Evolutionary conservation across 225 moss, liverwort and hornwort species (phyloP).

Genomic region (Anthoceros angustus): DNA sequence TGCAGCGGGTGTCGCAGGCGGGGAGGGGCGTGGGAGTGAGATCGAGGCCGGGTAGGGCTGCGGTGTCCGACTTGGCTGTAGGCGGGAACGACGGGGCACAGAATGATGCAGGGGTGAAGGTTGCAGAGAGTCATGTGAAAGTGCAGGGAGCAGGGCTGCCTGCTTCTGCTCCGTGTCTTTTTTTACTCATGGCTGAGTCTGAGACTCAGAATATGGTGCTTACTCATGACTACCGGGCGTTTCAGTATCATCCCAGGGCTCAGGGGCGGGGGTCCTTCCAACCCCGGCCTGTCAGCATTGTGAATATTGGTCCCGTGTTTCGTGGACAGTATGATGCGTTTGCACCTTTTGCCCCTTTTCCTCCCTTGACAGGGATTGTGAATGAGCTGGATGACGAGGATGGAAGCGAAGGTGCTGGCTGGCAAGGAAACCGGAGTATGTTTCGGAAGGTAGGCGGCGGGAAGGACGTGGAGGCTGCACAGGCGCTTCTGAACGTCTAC

Average conservation of each 20-base stretch:
- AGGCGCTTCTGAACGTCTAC: conserved; percentile 47
- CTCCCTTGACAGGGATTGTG: conserved; percentile 26
- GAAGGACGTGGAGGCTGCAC: conserved; percentile 22
- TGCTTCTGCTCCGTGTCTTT: conserved; percentile 44
- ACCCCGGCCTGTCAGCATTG: conserved; percentile 57
- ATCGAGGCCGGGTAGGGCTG: too few species aligned
- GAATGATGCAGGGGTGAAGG: background rate
- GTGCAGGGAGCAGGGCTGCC: conserved; percentile 25
- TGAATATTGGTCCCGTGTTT: conserved; percentile 74
- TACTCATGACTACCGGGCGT: conserved; percentile 88
- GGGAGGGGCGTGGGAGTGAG: too few species aligned
- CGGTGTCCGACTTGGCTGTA: too few species aligned
- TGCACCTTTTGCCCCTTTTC: conserved; percentile 73
- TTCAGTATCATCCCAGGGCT: conserved; percentile 42
- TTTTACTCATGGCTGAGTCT: conserved; percentile 71
- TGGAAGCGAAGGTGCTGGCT: conserved; percentile 14
- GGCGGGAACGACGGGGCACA: background rate
- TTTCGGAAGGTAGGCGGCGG: conserved; percentile 11
- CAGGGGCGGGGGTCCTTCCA: conserved; percentile 42
- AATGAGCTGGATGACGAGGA: conserved; percentile 15
- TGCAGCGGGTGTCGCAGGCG: too few species aligned
- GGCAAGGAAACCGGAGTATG: conserved; percentile 11
- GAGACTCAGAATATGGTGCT: conserved; percentile 46
- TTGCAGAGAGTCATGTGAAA: conserved; percentile 1
- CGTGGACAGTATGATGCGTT: conserved; percentile 84